These are phyloP conservation scores for Paraconiothyrium brasiliense DNA, from an alignment of 2,329 filamentous ascomycete species.

Conservation along the genomic window DNA sequence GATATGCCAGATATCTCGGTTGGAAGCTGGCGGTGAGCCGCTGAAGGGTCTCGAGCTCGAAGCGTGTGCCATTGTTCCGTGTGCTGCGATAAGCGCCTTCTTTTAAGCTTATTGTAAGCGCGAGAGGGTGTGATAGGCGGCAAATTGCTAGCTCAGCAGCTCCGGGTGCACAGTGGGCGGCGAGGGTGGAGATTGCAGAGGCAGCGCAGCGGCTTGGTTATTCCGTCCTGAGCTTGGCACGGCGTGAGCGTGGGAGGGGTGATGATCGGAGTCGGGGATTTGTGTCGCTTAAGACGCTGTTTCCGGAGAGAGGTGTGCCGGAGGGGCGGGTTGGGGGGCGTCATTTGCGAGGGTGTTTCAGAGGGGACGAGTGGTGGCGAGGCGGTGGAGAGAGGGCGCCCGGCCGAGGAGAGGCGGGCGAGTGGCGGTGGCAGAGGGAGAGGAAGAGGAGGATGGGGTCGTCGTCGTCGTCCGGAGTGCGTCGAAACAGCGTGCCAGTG, in stretches of 20 bases:
- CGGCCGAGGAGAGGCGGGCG: neutral
- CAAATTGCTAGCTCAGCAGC: constrained; percentile 8
- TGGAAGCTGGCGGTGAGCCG: constrained; percentile 4
- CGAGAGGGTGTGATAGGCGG: constrained; percentile 7
- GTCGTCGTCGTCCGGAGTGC: constrained; percentile 5
- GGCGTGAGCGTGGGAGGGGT: neutral
- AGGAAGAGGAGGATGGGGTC: neutral
- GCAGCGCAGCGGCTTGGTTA: constrained; percentile 9
- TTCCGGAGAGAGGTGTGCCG: constrained; percentile 8
- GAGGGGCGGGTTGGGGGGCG: constrained; percentile 1
- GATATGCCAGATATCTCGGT: constrained; percentile 3
- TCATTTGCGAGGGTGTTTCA: constrained; percentile 15
- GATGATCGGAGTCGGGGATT: constrained; percentile 12
- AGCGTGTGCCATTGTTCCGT: constrained; percentile 1
- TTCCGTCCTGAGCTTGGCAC: constrained; percentile 4
- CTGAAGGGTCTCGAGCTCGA: constrained; percentile 2
- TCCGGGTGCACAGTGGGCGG: constrained; percentile 1
- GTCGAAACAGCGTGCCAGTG: constrained; percentile 1
- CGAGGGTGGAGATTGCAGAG: constrained; percentile 11
- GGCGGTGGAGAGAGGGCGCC: constrained; percentile 7
- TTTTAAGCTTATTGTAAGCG: constrained; percentile 6
- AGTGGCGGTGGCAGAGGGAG: neutral
- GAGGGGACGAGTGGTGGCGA: neutral
- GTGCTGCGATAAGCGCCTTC: constrained; percentile 7
- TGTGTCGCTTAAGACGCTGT: constrained; percentile 8